phyloP scores from a whole-genome alignment of 371 early-diverging fungal genomes.

The Rhizopus delemar region DNA sequence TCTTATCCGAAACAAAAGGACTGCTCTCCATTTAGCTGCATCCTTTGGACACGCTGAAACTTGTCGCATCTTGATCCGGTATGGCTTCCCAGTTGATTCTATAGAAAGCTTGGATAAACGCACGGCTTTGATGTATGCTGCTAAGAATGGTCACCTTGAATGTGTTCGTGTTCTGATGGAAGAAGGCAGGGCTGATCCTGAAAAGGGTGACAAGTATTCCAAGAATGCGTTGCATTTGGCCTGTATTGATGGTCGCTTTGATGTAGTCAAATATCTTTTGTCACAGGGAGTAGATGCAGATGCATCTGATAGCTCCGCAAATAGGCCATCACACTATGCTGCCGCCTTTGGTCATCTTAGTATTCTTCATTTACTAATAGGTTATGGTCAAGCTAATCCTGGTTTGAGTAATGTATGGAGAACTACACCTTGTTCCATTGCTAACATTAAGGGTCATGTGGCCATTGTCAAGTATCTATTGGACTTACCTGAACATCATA shows the following conservation, averaged over 20 bases:
- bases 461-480: conserved; percentile 52
- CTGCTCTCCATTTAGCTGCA: conserved; percentile 61
- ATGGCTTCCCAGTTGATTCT: conserved; percentile 47
- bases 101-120: conserved; percentile 44
- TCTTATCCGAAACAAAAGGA: conserved; percentile 42
- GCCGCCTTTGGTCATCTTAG: conserved; percentile 56
- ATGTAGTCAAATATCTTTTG: conserved; percentile 43
- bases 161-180: conserved; percentile 49
- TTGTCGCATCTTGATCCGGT: conserved; percentile 43
- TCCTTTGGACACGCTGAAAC: conserved; percentile 53
- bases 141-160: conserved; percentile 50
- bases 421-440: conserved; percentile 57
- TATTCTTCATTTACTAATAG: conserved; percentile 46
- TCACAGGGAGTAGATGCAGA: conserved; percentile 50
- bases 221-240: conserved; percentile 57
- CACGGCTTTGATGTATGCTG: conserved; percentile 54
- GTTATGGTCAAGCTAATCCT: conserved; percentile 46
- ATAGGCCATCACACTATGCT: conserved; percentile 59
- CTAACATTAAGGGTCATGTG: conserved; percentile 62
- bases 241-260: conserved; percentile 49
- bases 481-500: conserved; percentile 18
- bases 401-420: conserved; percentile 57
- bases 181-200: conserved; percentile 49
- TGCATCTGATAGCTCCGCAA: conserved; percentile 52
- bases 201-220: conserved; percentile 47